A percentile compares a stretch with the other conserved stretches of the same genome.
phyloP scores from a whole-genome alignment of 169 alveolate species.

The Cryptosporidium baileyi region DNA sequence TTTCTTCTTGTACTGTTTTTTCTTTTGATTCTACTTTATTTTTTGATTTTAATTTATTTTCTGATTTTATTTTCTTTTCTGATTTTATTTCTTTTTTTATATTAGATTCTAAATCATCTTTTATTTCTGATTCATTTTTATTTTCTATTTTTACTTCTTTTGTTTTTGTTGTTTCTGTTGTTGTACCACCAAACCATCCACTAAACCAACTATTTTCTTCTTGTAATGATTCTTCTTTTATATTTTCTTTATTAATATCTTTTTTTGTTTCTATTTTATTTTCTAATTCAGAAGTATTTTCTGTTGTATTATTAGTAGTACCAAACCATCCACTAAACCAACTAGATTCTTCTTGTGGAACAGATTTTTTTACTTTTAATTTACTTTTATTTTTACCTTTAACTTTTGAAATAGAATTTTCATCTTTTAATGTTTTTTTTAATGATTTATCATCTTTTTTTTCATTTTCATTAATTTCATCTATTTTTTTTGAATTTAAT shows the following conservation, averaged over 20 bases:
- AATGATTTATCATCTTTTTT: neutral
- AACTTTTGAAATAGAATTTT: slow-evolving; percentile 19
- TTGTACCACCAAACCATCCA: slow-evolving; percentile 23
- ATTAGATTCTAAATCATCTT: neutral
- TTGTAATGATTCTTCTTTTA: neutral
- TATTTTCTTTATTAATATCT: neutral
- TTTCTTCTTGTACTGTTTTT: neutral
- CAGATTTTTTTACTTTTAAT: neutral
- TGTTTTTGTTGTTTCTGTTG: neutral
- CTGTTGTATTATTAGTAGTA: neutral
- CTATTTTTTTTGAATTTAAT: neutral
- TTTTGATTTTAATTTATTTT: neutral
- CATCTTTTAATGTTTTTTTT: slow-evolving; percentile 32
- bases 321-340: slow-evolving; percentile 52
- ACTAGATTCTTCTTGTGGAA: no score
- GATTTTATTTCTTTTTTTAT: neutral
- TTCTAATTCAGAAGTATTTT: neutral
- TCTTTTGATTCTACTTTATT: neutral
- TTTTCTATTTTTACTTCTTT: slow-evolving; percentile 8
- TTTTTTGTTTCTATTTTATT: neutral
- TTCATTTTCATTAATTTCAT: neutral
- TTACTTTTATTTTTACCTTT: slow-evolving; percentile 5
- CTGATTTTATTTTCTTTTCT: neutral
- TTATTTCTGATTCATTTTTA: neutral
- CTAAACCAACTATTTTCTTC: slow-evolving; percentile 48